Conservation (phyloP, 257 asterid species). For the Nicotiana tabacum region DNA sequence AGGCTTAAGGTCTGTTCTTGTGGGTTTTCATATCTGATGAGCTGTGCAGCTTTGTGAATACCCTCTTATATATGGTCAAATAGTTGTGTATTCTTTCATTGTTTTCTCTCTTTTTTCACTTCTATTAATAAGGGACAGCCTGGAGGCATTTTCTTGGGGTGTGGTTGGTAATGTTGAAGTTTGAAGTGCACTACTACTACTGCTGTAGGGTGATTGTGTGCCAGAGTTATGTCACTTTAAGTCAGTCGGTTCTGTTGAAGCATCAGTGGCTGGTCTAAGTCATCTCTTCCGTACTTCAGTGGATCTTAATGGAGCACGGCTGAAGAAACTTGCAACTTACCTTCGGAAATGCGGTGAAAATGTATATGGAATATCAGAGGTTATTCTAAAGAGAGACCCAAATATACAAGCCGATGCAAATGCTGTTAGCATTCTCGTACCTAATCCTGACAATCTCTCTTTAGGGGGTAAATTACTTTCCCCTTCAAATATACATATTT, state of each 20-base stretch:
- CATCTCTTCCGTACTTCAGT: slow-evolving; percentile 63
- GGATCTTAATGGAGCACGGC: slow-evolving; percentile 60
- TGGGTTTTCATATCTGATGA: background rate
- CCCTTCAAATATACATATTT: slow-evolving; percentile 5
- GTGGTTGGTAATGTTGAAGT: background rate
- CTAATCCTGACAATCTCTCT: slow-evolving; percentile 51
- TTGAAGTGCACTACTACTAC: slow-evolving; percentile 3
- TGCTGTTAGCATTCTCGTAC: slow-evolving; percentile 79
- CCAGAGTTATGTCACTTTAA: slow-evolving; percentile 35
- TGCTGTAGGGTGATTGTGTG: slow-evolving; percentile 38
- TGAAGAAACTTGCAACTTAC: slow-evolving; percentile 68
- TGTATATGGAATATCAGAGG: slow-evolving; percentile 64
- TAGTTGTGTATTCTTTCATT: background rate
- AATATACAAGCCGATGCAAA: slow-evolving; percentile 66
- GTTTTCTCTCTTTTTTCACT: background rate
- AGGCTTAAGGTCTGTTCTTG: background rate
- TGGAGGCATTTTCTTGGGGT: slow-evolving; percentile 4
- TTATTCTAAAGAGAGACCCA: slow-evolving; percentile 63
- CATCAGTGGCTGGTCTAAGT: slow-evolving; percentile 76
- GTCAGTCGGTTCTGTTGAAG: slow-evolving; percentile 61
- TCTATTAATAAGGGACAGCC: background rate
- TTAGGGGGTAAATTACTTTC: slow-evolving; percentile 42
- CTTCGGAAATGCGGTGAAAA: slow-evolving; percentile 55
- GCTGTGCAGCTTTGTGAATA: background rate
- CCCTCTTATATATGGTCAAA: background rate